Evolutionary conservation across 2,329 filamentous ascomycete genomes (phyloP), one percentile per base, ranked within the genome.

Genomic region (Clathrospora elynae): DNA sequence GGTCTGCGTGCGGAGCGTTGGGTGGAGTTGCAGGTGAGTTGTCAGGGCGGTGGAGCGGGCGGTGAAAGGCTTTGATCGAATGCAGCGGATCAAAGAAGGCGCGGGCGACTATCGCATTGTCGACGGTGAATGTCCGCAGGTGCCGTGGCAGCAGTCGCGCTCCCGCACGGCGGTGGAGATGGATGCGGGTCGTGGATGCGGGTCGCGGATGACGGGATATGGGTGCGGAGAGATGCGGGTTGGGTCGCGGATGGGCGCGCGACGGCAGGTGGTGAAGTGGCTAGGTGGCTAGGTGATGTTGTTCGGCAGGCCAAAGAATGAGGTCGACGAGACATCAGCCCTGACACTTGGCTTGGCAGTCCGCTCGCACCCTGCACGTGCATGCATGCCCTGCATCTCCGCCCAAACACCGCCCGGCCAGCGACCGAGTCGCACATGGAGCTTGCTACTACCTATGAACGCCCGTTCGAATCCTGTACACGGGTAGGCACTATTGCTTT

Each of bases 61-160:
- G 23, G 34, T 23, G 18, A 28, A 43, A 46, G 29, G 49, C 41
- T 28, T 38, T 42, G 37, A 32, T 36, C 30, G 49, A 33, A 42
- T 22, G 42, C 33, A 36, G 44, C 19, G 30, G 34, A 36, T 43
- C 30, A 51, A 44, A 35, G 33, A 42, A 39, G 18, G 43, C 19
- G 13, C 26, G 42, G 30, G 26, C 14, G 32, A 31, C 22, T 50
- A 37, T 45, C 31, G 43, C 42, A 53, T 51, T 29, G 39, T 49
- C 29, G 49, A 38, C 22, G 30, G 35, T 14, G 34, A 18, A 32
- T 10, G 37, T 28, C n/a, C 31, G 34, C 38, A 34, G 14, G 29
- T n/a, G 28, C 16, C 33, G 37, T 30, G 44, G 38, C 42, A 45
- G 50, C 36, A 37, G 46, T 47, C 44, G 53, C 49, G 48, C 28